Conservation (phyloP, 495 filamentous ascomycete genomes). For the Tuber magnatum region DNA sequence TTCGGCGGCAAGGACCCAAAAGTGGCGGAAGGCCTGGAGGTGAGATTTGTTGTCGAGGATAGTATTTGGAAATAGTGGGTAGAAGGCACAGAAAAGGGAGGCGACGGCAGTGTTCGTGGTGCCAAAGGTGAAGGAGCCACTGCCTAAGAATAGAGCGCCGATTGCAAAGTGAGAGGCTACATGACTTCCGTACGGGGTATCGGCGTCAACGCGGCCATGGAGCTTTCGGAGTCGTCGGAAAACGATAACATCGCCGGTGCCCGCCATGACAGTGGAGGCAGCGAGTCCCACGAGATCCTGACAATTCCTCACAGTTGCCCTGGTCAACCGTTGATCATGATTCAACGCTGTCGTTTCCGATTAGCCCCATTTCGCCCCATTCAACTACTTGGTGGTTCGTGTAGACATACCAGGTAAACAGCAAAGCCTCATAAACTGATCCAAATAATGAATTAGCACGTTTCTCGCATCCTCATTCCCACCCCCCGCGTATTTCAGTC, state of each 20-base stretch:
- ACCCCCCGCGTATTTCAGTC: conserved; percentile 81
- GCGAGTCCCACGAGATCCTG: conserved; percentile 77
- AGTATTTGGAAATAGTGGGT: conserved; percentile 79
- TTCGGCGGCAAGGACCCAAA: conserved; percentile 93
- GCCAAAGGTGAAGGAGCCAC: conserved; percentile 83
- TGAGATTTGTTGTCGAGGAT: conserved; percentile 91
- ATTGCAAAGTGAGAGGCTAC: conserved; percentile 87
- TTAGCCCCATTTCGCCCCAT: not conserved
- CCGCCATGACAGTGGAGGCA: conserved; percentile 85
- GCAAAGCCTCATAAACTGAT: conserved; percentile 76
- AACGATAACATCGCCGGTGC: conserved; percentile 81
- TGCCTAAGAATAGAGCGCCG: conserved; percentile 82
- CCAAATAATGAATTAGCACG: conserved; percentile 73
- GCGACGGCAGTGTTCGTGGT: conserved; percentile 83
- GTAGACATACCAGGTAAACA: conserved; percentile 48
- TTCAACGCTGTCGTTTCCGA: conserved; percentile 45
- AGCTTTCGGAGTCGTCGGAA: conserved; percentile 81
- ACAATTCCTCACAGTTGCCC: conserved; percentile 78
- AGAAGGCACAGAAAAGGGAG: conserved; percentile 81
- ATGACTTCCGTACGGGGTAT: conserved; percentile 87
- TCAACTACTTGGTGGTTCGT: not conserved
- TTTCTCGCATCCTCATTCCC: conserved; percentile 64
- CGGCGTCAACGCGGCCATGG: conserved; percentile 77
- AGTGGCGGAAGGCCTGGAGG: conserved; percentile 91
- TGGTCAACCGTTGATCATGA: conserved; percentile 75